Conservation (phyloP, 306 rosid species). For the Senna tora region DNA sequence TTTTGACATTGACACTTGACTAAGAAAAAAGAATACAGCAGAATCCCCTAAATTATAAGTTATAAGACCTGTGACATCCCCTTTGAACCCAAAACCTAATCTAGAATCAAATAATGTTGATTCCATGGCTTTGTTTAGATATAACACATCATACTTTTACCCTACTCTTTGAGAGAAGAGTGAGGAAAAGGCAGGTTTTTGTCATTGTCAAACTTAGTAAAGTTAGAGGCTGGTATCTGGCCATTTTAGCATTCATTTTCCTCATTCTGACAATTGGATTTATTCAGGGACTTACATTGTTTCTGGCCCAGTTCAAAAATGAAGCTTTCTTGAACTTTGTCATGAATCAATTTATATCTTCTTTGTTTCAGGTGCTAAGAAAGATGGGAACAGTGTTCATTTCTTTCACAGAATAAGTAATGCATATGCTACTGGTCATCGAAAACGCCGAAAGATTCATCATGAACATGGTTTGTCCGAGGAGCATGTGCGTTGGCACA, state of each 20-base stretch:
- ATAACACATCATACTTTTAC: neutral
- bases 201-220: slow-evolving; percentile 21
- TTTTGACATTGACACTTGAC: neutral
- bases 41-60: slow-evolving; percentile 5
- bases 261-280: neutral
- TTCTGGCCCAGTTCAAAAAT: slow-evolving; percentile 4
- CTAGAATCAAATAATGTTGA: slow-evolving; percentile 11
- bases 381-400: slow-evolving; percentile 76
- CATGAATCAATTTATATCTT: neutral
- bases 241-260: neutral
- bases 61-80: neutral
- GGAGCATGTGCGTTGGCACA: slow-evolving; percentile 55
- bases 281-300: neutral
- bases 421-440: slow-evolving; percentile 77
- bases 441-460: slow-evolving; percentile 57
- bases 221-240: neutral
- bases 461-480: slow-evolving; percentile 39
- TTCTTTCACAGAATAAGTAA: slow-evolving; percentile 73
- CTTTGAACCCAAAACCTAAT: neutral
- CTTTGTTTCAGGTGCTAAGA: slow-evolving; percentile 66
- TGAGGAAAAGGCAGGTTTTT: slow-evolving; percentile 10
- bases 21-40: neutral
- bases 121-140: slow-evolving; percentile 9
- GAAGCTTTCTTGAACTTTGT: neutral
- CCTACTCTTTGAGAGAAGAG: neutral